Conservation (phyloP, 2,329 filamentous ascomycete species). For the Apiospora phragmitis region DNA sequence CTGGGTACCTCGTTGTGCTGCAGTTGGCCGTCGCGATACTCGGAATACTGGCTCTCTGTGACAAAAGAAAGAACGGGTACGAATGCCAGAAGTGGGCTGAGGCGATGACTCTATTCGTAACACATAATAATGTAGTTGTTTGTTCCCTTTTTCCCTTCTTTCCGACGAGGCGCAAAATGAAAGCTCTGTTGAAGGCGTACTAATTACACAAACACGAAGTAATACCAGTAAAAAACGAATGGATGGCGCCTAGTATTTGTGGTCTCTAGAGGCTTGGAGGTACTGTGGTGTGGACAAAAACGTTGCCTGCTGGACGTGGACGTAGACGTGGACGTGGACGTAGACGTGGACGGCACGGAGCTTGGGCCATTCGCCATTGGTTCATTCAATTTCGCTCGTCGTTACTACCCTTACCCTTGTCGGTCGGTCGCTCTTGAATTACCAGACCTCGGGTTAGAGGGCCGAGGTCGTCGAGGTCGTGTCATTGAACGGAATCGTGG, state of each 20-base stretch:
- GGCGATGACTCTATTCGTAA: background rate
- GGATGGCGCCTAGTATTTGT: slow-evolving; percentile 5
- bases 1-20: background rate
- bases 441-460: background rate
- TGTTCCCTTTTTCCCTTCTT: background rate
- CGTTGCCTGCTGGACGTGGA: background rate
- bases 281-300: slow-evolving; percentile 2
- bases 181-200: background rate
- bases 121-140: background rate
- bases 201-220: background rate
- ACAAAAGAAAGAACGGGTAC: slow-evolving; percentile 5
- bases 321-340: background rate
- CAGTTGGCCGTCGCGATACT: background rate
- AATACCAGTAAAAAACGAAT: background rate
- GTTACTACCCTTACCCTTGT: background rate
- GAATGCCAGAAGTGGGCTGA: slow-evolving; percentile 2
- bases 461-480: background rate
- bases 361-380: slow-evolving; percentile 8
- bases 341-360: background rate
- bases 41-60: background rate
- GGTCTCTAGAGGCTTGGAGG: slow-evolving; percentile 4
- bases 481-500: background rate
- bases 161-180: background rate
- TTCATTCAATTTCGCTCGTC: background rate
- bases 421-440: background rate